A percentile compares a stretch with the other conserved stretches of the same genome.
Conservation (phyloP, 2,329 filamentous ascomycete species). For the Paraphoma sp. region DNA sequence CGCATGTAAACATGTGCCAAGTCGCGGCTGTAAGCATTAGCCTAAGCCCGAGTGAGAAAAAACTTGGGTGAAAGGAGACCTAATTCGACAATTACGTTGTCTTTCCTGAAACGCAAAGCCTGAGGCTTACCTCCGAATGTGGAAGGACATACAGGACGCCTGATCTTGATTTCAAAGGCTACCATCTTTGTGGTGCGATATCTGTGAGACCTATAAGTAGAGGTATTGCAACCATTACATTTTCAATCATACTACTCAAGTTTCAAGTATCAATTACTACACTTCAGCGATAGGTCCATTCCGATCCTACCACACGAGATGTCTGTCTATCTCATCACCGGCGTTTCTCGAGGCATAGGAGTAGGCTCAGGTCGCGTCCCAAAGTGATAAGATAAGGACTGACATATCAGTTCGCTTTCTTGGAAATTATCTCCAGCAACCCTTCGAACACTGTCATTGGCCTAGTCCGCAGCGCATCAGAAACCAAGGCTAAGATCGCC, state of each 20-base stretch:
- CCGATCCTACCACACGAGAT: constrained; percentile 16
- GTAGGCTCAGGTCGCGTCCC: constrained; percentile 6
- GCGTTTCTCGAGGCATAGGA: constrained; percentile 42
- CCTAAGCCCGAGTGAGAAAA: too few relatives aligned
- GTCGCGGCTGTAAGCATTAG: too few relatives aligned
- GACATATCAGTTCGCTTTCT: constrained; percentile 34
- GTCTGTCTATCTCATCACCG: constrained; percentile 42
- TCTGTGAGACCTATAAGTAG: too few relatives aligned
- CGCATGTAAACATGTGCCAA: too few relatives aligned
- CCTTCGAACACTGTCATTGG: constrained; percentile 42
- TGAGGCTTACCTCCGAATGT: too few relatives aligned
- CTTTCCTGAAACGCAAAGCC: too few relatives aligned
- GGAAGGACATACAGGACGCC: neutral
- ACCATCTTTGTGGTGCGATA: too few relatives aligned
- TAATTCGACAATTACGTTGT: too few relatives aligned
- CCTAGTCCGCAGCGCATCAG: constrained; percentile 36
- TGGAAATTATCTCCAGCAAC: constrained; percentile 34
- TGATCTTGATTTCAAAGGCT: neutral
- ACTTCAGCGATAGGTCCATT: neutral
- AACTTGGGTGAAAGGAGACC: too few relatives aligned
- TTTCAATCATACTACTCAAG: too few relatives aligned
- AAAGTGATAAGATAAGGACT: neutral
- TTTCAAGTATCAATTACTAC: too few relatives aligned
- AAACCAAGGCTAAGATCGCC: constrained; percentile 9
- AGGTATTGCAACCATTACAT: too few relatives aligned